These are phyloP conservation scores for Eucalyptus pumila DNA, from an alignment of 345 rosid species.

Conservation along the genomic window DNA sequence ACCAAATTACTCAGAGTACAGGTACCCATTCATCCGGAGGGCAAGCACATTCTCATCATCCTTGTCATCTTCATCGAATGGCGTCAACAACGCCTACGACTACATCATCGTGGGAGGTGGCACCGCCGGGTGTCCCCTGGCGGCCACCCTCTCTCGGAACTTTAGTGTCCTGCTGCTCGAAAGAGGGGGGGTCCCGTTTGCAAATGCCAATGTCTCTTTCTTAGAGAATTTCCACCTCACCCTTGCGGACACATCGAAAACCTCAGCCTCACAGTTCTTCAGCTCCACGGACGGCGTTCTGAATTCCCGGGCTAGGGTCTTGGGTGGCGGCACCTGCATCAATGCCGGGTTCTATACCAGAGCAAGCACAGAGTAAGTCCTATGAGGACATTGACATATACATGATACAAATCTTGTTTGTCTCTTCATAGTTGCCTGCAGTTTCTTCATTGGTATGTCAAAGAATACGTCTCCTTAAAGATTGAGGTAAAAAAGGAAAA, in stretches of 20 bases:
- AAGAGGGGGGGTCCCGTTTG: constrained; percentile 94
- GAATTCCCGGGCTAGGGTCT: constrained; percentile 80
- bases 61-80: constrained; percentile 34
- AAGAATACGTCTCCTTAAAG: neutral
- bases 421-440: neutral
- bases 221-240: constrained; percentile 65
- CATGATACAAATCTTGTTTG: neutral
- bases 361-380: constrained; percentile 52
- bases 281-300: constrained; percentile 86
- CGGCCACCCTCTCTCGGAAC: constrained; percentile 75
- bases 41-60: constrained; percentile 75
- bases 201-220: constrained; percentile 81
- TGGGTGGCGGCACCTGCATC: constrained; percentile 88
- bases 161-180: constrained; percentile 77
- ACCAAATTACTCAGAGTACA: constrained; percentile 9
- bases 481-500: neutral
- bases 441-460: neutral
- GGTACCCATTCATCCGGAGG: constrained; percentile 59
- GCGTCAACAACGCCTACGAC: constrained; percentile 39
- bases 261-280: constrained; percentile 79
- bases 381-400: neutral
- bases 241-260: constrained; percentile 68
- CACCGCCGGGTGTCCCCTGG: constrained; percentile 94
- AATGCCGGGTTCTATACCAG: constrained; percentile 96
- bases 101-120: constrained; percentile 94